A percentile compares a stretch with the other conserved stretches of the same genome.
phyloP scores from a whole-genome alignment of 805 yeast genomes.

The Scheffersomyces lignosus region DNA sequence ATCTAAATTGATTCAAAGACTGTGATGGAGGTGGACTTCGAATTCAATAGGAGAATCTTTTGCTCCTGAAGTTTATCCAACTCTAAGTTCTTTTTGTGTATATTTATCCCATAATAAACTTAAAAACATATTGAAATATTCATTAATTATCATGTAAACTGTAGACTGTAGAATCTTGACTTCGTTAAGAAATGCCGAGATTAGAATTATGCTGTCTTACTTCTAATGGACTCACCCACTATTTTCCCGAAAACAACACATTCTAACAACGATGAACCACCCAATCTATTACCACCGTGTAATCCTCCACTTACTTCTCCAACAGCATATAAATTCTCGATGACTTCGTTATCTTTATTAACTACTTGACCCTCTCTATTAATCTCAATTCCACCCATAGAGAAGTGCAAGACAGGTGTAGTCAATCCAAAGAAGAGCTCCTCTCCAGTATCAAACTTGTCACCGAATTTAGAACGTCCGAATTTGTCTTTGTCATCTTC shows the following conservation, averaged over 20 bases:
- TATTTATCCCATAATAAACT: not conserved
- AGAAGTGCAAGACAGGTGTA: slow-evolving; percentile 43
- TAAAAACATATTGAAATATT: slow-evolving; percentile 1
- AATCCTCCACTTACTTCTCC: slow-evolving; percentile 73
- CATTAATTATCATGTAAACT: not conserved
- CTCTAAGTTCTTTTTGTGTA: not conserved
- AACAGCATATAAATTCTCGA: slow-evolving; percentile 55
- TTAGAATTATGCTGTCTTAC: too few relatives aligned
- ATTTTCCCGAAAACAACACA: slow-evolving; percentile 62
- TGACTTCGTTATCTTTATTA: slow-evolving; percentile 23
- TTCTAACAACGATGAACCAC: slow-evolving; percentile 57
- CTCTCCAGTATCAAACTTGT: slow-evolving; percentile 15
- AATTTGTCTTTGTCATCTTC: slow-evolving; percentile 29
- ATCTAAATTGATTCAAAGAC: not conserved
- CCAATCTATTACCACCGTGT: slow-evolving; percentile 63
- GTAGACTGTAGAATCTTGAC: too few relatives aligned
- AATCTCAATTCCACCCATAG: slow-evolving; percentile 29
- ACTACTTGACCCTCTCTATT: slow-evolving; percentile 18
- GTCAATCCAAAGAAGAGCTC: slow-evolving; percentile 48
- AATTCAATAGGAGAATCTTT: too few relatives aligned
- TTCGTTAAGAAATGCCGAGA: too few relatives aligned
- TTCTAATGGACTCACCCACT: slow-evolving; percentile 18
- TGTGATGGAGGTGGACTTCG: not conserved
- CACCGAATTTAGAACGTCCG: slow-evolving; percentile 34
- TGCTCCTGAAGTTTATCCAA: not conserved